These are phyloP conservation scores for Fusarium albosuccineum DNA, from an alignment of 2,329 filamentous ascomycete species.

Conservation along the genomic window DNA sequence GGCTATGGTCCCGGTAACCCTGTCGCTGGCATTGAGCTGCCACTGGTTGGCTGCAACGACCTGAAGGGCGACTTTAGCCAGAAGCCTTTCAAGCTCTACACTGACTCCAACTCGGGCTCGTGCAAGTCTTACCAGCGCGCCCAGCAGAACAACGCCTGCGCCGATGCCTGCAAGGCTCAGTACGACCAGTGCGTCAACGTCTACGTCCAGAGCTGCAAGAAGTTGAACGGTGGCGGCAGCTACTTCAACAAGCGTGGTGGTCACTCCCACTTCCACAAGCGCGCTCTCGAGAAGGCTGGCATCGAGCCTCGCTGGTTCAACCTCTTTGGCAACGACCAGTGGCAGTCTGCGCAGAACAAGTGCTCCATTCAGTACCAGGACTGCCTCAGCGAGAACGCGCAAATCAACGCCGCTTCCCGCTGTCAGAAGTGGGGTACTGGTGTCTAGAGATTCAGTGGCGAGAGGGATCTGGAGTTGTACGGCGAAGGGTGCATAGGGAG, in stretches of 20 bases:
- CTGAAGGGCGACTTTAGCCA: constrained; percentile 55
- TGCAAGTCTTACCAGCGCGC: constrained; percentile 60
- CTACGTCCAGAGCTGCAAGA: constrained; percentile 64
- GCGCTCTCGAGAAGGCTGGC: constrained; percentile 42
- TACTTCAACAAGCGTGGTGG: constrained; percentile 38
- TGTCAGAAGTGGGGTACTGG: constrained; percentile 55
- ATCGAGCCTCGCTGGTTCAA: constrained; percentile 45
- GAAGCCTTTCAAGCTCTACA: constrained; percentile 68
- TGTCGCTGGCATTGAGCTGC: constrained; percentile 65
- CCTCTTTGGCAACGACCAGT: constrained; percentile 49
- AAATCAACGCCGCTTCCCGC: constrained; percentile 53
- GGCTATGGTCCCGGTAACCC: constrained; percentile 76
- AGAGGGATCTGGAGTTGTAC: constrained; percentile 6
- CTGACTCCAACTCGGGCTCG: constrained; percentile 54
- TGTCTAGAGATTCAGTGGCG: constrained; percentile 20
- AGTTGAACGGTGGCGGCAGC: constrained; percentile 43
- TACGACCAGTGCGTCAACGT: constrained; percentile 61
- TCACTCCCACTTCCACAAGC: constrained; percentile 43
- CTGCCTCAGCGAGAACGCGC: constrained; percentile 59
- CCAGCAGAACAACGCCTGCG: constrained; percentile 57
- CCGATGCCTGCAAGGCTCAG: constrained; percentile 67
- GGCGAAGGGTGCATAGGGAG: constrained; percentile 1
- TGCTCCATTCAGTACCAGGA: constrained; percentile 65
- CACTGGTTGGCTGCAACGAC: constrained; percentile 69
- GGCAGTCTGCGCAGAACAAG: constrained; percentile 53